Evolutionary conservation across 2,329 filamentous ascomycete genomes (phyloP).

Genomic region (Botryotinia narcissicola): DNA sequence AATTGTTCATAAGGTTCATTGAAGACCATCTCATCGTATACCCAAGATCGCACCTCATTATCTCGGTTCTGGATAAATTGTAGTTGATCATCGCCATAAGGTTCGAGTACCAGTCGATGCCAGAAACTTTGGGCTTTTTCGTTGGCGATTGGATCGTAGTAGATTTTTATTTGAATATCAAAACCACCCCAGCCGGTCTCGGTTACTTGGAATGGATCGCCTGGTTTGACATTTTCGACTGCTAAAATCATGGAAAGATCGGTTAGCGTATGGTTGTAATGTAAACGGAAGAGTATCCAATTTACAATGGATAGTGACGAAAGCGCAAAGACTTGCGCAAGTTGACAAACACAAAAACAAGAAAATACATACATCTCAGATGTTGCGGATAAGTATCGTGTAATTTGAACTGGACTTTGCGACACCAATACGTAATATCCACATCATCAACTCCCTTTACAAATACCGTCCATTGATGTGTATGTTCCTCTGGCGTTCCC

Average conservation of each 20-base stretch:
- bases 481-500: constrained; percentile 82
- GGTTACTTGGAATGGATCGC: constrained; percentile 74
- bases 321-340: neutral
- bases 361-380: constrained; percentile 61
- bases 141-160: constrained; percentile 81
- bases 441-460: constrained; percentile 86
- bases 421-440: constrained; percentile 92
- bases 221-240: constrained; percentile 63
- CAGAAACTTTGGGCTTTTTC: constrained; percentile 97
- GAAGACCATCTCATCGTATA: constrained; percentile 92
- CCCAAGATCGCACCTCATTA: constrained; percentile 71
- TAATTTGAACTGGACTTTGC: constrained; percentile 96
- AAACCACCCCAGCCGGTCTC: constrained; percentile 99
- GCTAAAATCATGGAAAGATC: constrained; percentile 41
- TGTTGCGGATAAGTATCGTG: constrained; percentile 96
- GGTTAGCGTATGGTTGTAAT: neutral
- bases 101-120: constrained; percentile 87
- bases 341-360: neutral
- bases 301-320: rapidly evolving
- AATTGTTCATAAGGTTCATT: constrained; percentile 95
- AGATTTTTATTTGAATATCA: constrained; percentile 91
- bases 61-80: constrained; percentile 56
- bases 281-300: neutral
- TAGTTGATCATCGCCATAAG: constrained; percentile 77
- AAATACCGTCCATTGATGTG: constrained; percentile 94